Conservation (phyloP, 495 filamentous ascomycete species). For the Darksidea phi region DNA sequence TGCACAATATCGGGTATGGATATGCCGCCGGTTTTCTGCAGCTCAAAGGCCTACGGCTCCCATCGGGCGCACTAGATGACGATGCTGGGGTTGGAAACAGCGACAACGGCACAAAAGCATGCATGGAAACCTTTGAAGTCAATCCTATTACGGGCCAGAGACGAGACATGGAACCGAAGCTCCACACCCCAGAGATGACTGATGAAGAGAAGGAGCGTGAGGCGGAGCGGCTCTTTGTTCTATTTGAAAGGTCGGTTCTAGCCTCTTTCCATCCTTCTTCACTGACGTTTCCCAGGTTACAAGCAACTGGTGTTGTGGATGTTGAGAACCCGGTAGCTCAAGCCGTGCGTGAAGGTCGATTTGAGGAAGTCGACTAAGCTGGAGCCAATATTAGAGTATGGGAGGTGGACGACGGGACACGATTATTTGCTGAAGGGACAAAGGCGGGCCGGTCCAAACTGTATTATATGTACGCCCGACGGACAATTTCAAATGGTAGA, state of each 20-base stretch:
- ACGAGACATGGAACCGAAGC: slow-evolving; percentile 58
- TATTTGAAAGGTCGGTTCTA: slow-evolving; percentile 65
- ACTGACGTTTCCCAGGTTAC: slow-evolving; percentile 48
- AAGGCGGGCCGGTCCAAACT: background rate
- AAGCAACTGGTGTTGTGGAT: slow-evolving; percentile 74
- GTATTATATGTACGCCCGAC: background rate
- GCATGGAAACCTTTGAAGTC: slow-evolving; percentile 49
- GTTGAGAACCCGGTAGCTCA: slow-evolving; percentile 80
- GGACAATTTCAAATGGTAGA: background rate
- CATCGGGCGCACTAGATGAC: slow-evolving; percentile 53
- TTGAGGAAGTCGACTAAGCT: slow-evolving; percentile 59
- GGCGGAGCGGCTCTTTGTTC: slow-evolving; percentile 84
- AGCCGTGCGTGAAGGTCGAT: slow-evolving; percentile 71
- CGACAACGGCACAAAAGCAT: slow-evolving; percentile 8
- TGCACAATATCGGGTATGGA: slow-evolving; percentile 62
- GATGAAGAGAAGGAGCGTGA: slow-evolving; percentile 87
- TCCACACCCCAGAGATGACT: slow-evolving; percentile 67
- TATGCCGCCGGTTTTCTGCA: slow-evolving; percentile 86
- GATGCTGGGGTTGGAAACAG: background rate
- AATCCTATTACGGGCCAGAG: slow-evolving; percentile 92
- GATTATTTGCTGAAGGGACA: background rate
- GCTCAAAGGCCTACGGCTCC: slow-evolving; percentile 71
- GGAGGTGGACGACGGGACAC: background rate
- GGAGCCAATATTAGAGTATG: slow-evolving; percentile 1
- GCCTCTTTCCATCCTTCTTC: background rate